Evolutionary conservation across 2,329 filamentous ascomycete genomes (phyloP).

Genomic region (Fusarium sp.): DNA sequence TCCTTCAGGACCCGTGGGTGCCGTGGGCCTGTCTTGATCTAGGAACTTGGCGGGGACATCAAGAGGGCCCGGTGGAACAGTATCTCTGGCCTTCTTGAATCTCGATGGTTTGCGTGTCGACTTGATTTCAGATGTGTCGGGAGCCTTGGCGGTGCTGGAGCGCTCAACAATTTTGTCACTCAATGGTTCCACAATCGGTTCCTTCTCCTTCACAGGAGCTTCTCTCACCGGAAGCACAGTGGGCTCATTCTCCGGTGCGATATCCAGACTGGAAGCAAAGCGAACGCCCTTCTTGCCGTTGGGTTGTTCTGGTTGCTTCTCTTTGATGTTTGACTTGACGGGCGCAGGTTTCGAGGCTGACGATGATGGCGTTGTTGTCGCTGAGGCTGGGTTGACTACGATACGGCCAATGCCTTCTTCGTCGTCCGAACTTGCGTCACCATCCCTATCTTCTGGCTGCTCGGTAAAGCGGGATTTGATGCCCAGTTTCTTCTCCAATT

Average conservation of each 20-base stretch:
- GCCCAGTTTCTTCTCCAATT: conserved; percentile 80
- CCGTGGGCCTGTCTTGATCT: conserved; percentile 49
- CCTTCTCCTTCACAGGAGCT: conserved; percentile 32
- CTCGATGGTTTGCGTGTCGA: conserved; percentile 56
- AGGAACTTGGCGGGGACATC: conserved; percentile 55
- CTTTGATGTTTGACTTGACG: conserved; percentile 48
- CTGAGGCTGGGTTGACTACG: conserved; percentile 52
- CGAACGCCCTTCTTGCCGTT: conserved; percentile 75
- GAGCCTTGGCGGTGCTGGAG: conserved; percentile 38
- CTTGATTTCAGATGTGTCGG: conserved; percentile 48
- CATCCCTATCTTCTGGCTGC: conserved; percentile 54
- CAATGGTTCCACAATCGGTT: conserved; percentile 57
- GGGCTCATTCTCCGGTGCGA: conserved; percentile 59
- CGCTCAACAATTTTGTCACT: conserved; percentile 65
- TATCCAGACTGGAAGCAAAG: conserved; percentile 80
- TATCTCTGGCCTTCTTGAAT: conserved; percentile 58
- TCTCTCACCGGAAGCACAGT: conserved; percentile 23
- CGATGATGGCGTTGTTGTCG: conserved; percentile 11
- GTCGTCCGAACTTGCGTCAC: conserved; percentile 45
- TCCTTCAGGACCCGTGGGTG: conserved; percentile 61
- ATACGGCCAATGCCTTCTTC: conserved; percentile 68
- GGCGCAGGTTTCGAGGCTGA: conserved; percentile 39
- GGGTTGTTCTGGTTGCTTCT: conserved; percentile 34
- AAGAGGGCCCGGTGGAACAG: conserved; percentile 53
- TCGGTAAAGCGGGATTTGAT: conserved; percentile 64